These are phyloP conservation scores for Hansenula anomala DNA, from an alignment of 1,139 yeast species.

Conservation along the genomic window DNA sequence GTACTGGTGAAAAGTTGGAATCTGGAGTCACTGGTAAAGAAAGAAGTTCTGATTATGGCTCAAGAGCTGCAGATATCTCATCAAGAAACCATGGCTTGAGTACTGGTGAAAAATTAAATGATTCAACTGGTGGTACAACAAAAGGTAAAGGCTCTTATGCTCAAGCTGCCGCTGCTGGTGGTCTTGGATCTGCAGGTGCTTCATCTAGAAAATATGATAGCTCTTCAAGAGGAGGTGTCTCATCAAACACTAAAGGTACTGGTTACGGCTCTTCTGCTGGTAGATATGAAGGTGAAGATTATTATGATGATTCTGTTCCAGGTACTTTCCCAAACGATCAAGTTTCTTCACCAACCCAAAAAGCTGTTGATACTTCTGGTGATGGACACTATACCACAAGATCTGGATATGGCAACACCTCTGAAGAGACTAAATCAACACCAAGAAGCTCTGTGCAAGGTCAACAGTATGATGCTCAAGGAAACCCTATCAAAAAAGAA, in stretches of 20 bases:
- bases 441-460: background rate
- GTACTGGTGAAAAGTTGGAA: conserved; percentile 1
- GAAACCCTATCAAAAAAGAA: conserved; percentile 1
- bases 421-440: background rate
- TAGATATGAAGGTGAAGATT: conserved; percentile 2
- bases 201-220: background rate
- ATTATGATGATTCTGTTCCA: conserved; percentile 4
- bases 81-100: background rate
- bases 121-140: background rate
- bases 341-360: background rate
- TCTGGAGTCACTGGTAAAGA: background rate
- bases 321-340: conserved; percentile 8
- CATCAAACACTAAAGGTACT: background rate
- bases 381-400: background rate
- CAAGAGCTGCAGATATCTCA: background rate
- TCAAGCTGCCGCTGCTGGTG: background rate
- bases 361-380: background rate
- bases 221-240: background rate
- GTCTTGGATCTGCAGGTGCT: background rate
- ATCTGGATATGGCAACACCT: background rate
- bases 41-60: background rate
- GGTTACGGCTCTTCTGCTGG: background rate
- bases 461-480: background rate
- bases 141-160: no score
- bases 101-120: background rate